A percentile compares a stretch with the other conserved stretches of the same genome.
phyloP scores from a whole-genome alignment of 192 early-diverging fungal species.

The Irineochytrium annulatum region DNA sequence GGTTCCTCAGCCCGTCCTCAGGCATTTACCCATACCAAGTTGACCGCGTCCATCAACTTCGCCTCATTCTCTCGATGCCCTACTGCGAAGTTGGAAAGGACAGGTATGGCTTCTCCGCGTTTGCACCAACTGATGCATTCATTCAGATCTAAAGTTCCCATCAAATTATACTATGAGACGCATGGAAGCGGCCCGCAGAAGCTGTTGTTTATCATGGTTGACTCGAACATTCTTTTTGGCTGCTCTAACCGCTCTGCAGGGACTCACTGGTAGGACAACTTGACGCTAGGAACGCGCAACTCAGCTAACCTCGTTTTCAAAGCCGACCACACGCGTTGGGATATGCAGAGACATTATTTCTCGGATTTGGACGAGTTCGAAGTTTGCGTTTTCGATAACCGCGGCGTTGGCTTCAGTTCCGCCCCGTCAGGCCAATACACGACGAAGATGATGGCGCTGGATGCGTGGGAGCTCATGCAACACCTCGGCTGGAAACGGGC shows the following conservation, averaged over 20 bases:
- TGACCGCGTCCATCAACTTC: no score
- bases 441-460: conserved; percentile 53
- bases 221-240: neutral
- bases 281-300: no score
- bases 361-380: conserved; percentile 12
- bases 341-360: conserved; percentile 21
- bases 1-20: no score
- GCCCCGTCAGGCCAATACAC: conserved; percentile 11
- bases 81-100: conserved; percentile 4
- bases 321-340: conserved; percentile 6
- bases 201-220: conserved; percentile 14
- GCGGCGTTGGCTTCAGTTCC: conserved; percentile 19
- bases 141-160: neutral
- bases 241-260: neutral
- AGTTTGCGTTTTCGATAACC: conserved; percentile 25
- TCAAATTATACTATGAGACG: neutral
- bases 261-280: no score
- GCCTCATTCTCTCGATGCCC: neutral
- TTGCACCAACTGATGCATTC: no score
- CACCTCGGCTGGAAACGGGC: conserved; percentile 58
- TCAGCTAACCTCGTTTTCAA: no score
- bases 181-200: conserved; percentile 15
- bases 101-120: no score
- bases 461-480: conserved; percentile 61
- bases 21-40: no score